Conservation (phyloP, 2,329 filamentous ascomycete genomes). For the Fusarium subglutinans region DNA sequence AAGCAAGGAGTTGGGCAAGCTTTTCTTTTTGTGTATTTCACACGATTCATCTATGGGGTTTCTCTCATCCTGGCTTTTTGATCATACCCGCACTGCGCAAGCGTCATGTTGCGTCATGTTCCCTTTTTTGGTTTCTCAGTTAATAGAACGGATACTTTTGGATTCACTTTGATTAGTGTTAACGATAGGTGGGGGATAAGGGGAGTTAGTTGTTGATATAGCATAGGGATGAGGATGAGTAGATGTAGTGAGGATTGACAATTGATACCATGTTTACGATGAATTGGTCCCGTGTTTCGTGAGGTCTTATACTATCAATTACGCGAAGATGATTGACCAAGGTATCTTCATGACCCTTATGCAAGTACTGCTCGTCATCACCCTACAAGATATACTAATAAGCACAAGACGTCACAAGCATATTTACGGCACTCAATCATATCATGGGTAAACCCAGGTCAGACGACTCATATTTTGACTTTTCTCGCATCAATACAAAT, state of each 20-base stretch:
- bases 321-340: background rate
- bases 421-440: slow-evolving; percentile 33
- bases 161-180: slow-evolving; percentile 21
- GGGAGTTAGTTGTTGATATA: slow-evolving; percentile 24
- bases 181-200: slow-evolving; percentile 5
- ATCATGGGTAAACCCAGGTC: slow-evolving; percentile 32
- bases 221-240: slow-evolving; percentile 10
- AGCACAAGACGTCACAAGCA: background rate
- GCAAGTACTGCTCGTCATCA: background rate
- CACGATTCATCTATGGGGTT: slow-evolving; percentile 17
- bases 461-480: slow-evolving; percentile 40
- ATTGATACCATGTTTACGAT: slow-evolving; percentile 41
- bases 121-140: slow-evolving; percentile 13
- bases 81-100: slow-evolving; percentile 31
- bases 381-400: background rate
- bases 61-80: slow-evolving; percentile 21
- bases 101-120: slow-evolving; percentile 3
- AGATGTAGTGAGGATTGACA: slow-evolving; percentile 30
- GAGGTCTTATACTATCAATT: background rate
- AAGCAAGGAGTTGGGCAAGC: slow-evolving; percentile 42
- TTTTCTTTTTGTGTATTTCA: slow-evolving; percentile 30
- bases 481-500: slow-evolving; percentile 42
- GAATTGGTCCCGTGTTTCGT: background rate
- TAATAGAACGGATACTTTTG: slow-evolving; percentile 10
- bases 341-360: too few species aligned